A percentile compares a stretch with the other conserved stretches of the same genome.
These are phyloP conservation scores for Camellia lanceoleosa DNA, from an alignment of 148 eudicot genomes.

Conservation along the genomic window DNA sequence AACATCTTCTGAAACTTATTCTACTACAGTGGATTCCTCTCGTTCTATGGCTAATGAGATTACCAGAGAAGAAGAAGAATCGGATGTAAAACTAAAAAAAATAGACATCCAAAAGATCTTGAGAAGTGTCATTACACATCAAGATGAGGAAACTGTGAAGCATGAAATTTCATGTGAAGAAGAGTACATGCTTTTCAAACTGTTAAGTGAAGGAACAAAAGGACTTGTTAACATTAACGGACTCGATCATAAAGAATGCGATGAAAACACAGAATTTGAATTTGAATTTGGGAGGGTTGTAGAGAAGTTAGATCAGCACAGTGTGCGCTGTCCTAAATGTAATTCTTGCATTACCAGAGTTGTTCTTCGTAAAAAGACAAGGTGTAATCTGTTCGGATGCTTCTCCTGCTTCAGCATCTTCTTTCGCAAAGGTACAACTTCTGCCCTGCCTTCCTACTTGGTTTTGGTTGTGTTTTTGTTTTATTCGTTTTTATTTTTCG, in stretches of 20 bases:
- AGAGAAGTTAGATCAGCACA: constrained; percentile 46
- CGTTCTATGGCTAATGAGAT: background rate
- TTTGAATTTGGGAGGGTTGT: constrained; percentile 60
- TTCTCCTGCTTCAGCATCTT: constrained; percentile 62
- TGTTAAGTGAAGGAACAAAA: constrained; percentile 4
- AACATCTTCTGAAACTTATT: background rate
- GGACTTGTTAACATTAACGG: background rate
- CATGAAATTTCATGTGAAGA: constrained; percentile 20
- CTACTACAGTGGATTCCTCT: background rate
- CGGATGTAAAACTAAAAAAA: background rate
- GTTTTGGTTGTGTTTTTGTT: no score
- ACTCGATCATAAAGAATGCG: constrained; percentile 20
- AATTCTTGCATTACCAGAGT: constrained; percentile 55
- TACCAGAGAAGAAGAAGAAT: background rate
- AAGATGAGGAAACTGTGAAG: constrained; percentile 1
- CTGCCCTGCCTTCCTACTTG: no score
- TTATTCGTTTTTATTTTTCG: no score
- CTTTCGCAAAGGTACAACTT: constrained; percentile 39
- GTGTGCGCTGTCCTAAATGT: constrained; percentile 61
- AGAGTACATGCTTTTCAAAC: background rate
- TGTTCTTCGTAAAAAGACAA: constrained; percentile 48
- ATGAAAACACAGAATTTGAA: constrained; percentile 41
- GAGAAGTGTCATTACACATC: background rate
- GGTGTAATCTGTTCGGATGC: constrained; percentile 45
- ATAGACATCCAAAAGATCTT: constrained; percentile 6